Evolutionary conservation across 1,284 basidiomycete species (phyloP), one percentile per base, ranked within the genome.

Genomic region (Erythrobasidium hasegawianum): DNA sequence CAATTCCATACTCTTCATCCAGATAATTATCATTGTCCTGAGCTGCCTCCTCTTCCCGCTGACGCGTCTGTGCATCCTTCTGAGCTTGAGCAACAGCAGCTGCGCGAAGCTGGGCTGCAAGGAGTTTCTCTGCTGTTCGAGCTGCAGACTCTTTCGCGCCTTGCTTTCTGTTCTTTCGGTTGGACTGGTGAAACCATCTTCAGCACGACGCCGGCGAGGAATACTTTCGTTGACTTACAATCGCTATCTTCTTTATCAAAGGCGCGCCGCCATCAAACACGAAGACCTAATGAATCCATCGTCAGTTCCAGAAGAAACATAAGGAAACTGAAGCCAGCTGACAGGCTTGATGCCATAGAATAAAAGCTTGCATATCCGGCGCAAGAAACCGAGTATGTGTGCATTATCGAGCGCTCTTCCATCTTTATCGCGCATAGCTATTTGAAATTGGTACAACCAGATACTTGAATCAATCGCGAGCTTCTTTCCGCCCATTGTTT

Each of bases 401-500:
- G 95, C 94, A 74, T 97, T 97, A 67, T 88, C 84, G 43, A 99
- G 80, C 10, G 85, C 90, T 24, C 87, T 84, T 14, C 96, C 96
- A 68, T 97, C 91, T 33, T 69, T 69, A 79, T 96, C 94, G 27
- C 96, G 86, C 94, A 98, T 97, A 1, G 96, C 97, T 41, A 94
- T 94, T 79, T 96, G 93, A 75, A 97, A 97, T 79, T 97, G 88
- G 74, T 99, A 98, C 68, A 99, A 87, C 96, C 96, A 99, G 72
- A 99, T 97, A 71, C 92, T 97, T 2, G 93, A 97, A 79, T 99
- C 96, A 71, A 99, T 97, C 0, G 93, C 93, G 79, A 97, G 84
- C 2, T 85, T 80, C 76, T 92, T 93, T 26, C 90, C 90, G 74
- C 93, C 91, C 77, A 94, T 83, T 0, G 88, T 91, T 79, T 97